Base-by-base conservation (phyloP, 441 rosid genomes). In the Capsella rubella region DNA sequence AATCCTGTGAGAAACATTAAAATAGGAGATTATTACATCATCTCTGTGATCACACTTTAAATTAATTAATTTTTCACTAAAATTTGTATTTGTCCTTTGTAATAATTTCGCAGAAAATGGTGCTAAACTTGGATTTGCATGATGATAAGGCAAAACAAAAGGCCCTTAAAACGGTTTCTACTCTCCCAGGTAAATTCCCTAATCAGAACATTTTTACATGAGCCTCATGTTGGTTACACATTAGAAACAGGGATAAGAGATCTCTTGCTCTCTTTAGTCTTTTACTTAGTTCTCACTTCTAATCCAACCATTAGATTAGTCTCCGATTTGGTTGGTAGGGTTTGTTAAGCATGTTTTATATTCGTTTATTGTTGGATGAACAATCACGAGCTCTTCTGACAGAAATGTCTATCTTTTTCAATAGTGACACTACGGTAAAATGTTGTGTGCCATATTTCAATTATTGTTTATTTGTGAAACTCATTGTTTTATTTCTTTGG, bases 141-240 rank as follows among this genome's bases (percentile, higher is more conserved):
- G 97, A 95, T 75, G 90, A 81, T 79, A 92, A 84, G 72, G 95
- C 86, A 55, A 95, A 95, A 83, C 95, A 88, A 68, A 95, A 90
- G 88, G 98, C 98, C 42, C 49, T 92, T 69, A 95, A 84, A 83
- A 89, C 89, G 18, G 96, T 89, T 75, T 87, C 99, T 52, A 80
- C 95, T 72, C 91, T 95, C 37, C 76, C 85, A 86, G 99, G 99
- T 95, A 75, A 75, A 6, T 8, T 57, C 53, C 13, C 25, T 55
- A 64, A 32, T 56, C 68, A 42, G 25, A 37, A 34, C 35, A 11
- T 14, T 32, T 42, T 25, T 32, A 34, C 32, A 16, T 65, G 37
- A 4, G 16, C 58, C 12, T 51, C 3, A 53, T 63, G 37, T 61
- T 18, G 12, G 29, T 12, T 21, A 55, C 42, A 7, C 52, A 66